Conservation (phyloP, 2,329 filamentous ascomycete genomes). For the Cyphellophora europaea region DNA sequence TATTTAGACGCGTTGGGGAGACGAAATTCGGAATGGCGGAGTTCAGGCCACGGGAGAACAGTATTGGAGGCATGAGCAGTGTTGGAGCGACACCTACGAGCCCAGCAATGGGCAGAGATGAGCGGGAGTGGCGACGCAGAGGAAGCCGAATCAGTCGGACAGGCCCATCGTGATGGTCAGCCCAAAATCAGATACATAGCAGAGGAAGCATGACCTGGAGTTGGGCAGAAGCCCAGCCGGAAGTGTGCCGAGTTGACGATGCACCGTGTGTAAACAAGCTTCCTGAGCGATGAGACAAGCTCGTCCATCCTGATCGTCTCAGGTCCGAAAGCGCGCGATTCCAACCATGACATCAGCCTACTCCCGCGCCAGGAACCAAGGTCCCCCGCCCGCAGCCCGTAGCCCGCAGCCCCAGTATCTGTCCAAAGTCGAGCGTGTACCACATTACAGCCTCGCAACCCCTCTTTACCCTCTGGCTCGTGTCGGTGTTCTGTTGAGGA, state of each 20-base stretch:
- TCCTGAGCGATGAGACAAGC: neutral
- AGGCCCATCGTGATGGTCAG: no score
- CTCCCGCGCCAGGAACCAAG: neutral
- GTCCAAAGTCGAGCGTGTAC: no score
- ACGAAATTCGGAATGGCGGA: conserved; percentile 44
- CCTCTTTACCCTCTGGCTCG: no score
- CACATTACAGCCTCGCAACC: neutral
- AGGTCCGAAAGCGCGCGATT: neutral
- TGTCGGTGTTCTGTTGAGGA: no score
- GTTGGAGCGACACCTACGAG: conserved; percentile 11
- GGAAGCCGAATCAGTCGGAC: no score
- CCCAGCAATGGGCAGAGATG: neutral
- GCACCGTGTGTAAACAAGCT: no score
- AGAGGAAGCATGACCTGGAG: no score
- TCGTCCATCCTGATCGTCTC: neutral
- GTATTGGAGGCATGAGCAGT: conserved; percentile 13
- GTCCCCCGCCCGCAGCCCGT: neutral
- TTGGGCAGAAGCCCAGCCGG: no score
- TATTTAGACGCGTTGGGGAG: conserved; percentile 78
- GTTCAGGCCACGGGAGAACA: conserved; percentile 13
- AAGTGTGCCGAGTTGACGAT: no score
- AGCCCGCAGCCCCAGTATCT: no score
- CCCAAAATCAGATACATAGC: no score
- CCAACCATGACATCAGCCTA: conserved; percentile 1
- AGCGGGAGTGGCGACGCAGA: no score